These are phyloP conservation scores for Crataegus laevigata DNA, from an alignment of 306 rosid genomes.

Conservation along the genomic window DNA sequence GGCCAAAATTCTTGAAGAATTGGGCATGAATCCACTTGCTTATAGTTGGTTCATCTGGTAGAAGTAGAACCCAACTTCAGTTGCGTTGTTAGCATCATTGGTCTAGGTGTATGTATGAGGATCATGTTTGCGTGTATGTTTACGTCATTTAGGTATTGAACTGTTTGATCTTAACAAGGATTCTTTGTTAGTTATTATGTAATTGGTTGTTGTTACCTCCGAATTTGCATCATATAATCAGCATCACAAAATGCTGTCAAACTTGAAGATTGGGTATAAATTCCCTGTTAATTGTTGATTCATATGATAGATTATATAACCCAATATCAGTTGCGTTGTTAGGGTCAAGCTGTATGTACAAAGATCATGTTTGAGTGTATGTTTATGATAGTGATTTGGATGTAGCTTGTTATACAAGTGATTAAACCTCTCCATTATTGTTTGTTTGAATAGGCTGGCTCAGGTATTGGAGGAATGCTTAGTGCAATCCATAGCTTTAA, in stretches of 20 bases:
- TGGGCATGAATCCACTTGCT: neutral
- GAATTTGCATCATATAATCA: neutral
- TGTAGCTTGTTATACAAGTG: neutral
- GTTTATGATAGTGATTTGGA: neutral
- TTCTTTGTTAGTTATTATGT: neutral
- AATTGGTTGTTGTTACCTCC: neutral
- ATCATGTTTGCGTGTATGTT: neutral
- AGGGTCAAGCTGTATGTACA: neutral
- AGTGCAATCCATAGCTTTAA: constrained; percentile 69
- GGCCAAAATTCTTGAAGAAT: neutral
- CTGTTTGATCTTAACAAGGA: neutral
- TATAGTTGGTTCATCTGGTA: neutral
- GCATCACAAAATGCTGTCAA: neutral
- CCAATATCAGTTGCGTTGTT: neutral
- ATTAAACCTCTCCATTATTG: constrained; percentile 4
- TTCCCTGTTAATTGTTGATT: neutral
- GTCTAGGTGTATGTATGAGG: neutral
- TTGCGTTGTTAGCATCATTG: neutral
- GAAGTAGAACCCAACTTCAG: neutral
- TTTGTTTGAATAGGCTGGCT: constrained; percentile 53
- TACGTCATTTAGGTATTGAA: neutral
- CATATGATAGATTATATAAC: neutral
- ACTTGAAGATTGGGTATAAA: neutral
- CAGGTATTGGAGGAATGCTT: constrained; percentile 77
- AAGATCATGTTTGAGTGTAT: neutral